Percentiles rank a stretch among this genome's conserved stretches.
phyloP scores from a whole-genome alignment of 495 filamentous ascomycete species.

The Terfezia boudieri region DNA sequence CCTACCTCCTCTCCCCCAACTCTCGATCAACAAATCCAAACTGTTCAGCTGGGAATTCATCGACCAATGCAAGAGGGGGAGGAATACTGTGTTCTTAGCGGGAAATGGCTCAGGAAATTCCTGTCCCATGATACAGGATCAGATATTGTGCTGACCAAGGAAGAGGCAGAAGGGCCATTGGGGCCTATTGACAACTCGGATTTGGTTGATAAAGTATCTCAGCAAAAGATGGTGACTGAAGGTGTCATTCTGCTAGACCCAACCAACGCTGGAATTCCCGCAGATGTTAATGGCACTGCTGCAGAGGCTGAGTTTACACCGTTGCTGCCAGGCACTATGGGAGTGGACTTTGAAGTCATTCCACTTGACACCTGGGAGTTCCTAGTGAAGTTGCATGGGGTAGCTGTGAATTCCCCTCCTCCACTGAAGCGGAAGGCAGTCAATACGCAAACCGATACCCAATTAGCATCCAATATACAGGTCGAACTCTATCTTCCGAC shows the following conservation, averaged over 20 bases:
- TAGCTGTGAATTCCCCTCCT: slow-evolving; percentile 38
- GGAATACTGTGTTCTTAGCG: slow-evolving; percentile 57
- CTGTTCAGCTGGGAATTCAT: slow-evolving; percentile 35
- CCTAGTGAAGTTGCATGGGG: slow-evolving; percentile 60
- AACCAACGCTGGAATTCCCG: slow-evolving; percentile 20
- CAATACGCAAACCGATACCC: slow-evolving; percentile 40
- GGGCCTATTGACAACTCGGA: slow-evolving; percentile 79
- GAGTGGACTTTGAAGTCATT: slow-evolving; percentile 53
- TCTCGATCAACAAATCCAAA: slow-evolving; percentile 53
- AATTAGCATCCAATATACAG: slow-evolving; percentile 38
- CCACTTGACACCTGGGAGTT: slow-evolving; percentile 61
- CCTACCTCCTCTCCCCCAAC: neutral
- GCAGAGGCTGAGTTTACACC: slow-evolving; percentile 42
- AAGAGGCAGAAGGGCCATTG: slow-evolving; percentile 42
- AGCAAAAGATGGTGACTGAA: slow-evolving; percentile 2
- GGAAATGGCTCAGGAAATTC: slow-evolving; percentile 55
- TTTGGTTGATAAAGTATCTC: slow-evolving; percentile 22
- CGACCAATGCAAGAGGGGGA: slow-evolving; percentile 40
- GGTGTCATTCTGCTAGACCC: slow-evolving; percentile 23
- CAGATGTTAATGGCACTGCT: slow-evolving; percentile 19
- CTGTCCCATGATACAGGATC: slow-evolving; percentile 33
- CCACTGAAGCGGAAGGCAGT: slow-evolving; percentile 55
- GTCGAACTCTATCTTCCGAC: slow-evolving; percentile 73
- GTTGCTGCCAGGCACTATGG: slow-evolving; percentile 45
- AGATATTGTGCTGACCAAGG: slow-evolving; percentile 30